Base-by-base conservation (phyloP, 202 grass and related monocot genomes). In the Tripidium arundinaceum region DNA sequence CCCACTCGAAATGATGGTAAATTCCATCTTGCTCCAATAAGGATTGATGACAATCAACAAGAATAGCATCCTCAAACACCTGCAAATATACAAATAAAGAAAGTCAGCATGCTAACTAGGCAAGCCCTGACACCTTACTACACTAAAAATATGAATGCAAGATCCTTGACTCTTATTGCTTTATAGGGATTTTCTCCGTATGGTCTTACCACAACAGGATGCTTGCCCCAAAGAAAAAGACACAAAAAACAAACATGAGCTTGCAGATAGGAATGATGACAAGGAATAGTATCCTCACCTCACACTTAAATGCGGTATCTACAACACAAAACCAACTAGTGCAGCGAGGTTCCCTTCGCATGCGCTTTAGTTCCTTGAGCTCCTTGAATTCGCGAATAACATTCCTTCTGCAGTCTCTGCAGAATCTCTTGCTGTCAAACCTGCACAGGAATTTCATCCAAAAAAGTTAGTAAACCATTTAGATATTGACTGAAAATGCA, bases 351-450 rank as follows among this genome's bases (percentile, higher is more conserved):
- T 91, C 90, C 74, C 42, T 87, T 19, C 86, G 83, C 81, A 93
- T 68, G 31, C 93, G 88, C 60, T 97, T 97, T 72, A 93, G 71
- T 74, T 97, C 93, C 75, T 97, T 97, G 61, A 97, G 84, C 71
- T 97, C 93, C 83, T 97, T 97, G 67, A 97, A 97, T 89, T 97
- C 93, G 19, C 90, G 83, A 61, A 97, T 91, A 62, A 97, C 93
- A 85, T 97, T 97, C 78, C 84, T 91, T 93, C 93, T 89, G 75
- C 93, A 97, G 58, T 97, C 93, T 91, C 90, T 87, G 74, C 93
- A 97, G 87, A 97, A 97, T 52, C 93, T 93, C 88, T 97, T 97
- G 90, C 90, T 93, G 81, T 94, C 87, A 40, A 97, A 92, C 87
- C 94, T 94, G 76, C 52, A 76, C 79, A 46, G 16, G 78, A 83